Base-by-base conservation (phyloP, 192 early-diverging fungal species). In the Backusella parvicylindrica region DNA sequence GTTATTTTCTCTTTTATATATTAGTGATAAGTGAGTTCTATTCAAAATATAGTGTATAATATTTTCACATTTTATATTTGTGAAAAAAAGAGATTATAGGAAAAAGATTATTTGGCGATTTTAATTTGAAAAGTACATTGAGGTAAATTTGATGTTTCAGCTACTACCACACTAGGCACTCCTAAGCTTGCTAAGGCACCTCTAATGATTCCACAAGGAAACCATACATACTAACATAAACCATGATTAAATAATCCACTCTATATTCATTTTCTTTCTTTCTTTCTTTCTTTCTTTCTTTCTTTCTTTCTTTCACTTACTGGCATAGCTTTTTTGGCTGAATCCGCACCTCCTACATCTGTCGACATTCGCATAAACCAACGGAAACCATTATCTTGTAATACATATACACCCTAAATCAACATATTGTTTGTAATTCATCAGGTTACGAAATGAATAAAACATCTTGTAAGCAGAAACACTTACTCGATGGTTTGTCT, bases 301-400 rank as follows among this genome's bases (percentile, higher is more conserved):
- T 64, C 26, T 47, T 15, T 35, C 21, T 76, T 49, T 77, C 30
- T 60, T 16, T 33, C 8, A 60, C 83, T 77, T 86, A 94, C 94
- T 15, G 95, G 92, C 73, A 91, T 88, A 5, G 95, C 93, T 60
- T 86, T 84, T 70, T 89, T 90, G 13, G 92, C 88, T 41, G 95
- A 91, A 36, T 95, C 96, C 0, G 88, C 89, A 15, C 86, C 87
- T 30, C 91, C 91, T 28, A 85, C 88, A 77, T 95, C 92, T 38
- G 91, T 89, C 0, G 97, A 93, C 96, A 99, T 96, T 70, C 92
- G 89, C 74, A 89, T 75, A 70, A 99, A 95, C 97, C 97, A 99
- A 64, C 93, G 86, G 77, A 99, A 99, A 78, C 90, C 93, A 85
- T 95, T 98, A 85, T 99, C 98, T 75, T 98, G 97, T 21, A 99